Percentiles rank a stretch among this genome's conserved stretches.
Evolutionary conservation across 176 grass and related monocot genomes (phyloP).

Genomic region (Zoysia pacifica): DNA sequence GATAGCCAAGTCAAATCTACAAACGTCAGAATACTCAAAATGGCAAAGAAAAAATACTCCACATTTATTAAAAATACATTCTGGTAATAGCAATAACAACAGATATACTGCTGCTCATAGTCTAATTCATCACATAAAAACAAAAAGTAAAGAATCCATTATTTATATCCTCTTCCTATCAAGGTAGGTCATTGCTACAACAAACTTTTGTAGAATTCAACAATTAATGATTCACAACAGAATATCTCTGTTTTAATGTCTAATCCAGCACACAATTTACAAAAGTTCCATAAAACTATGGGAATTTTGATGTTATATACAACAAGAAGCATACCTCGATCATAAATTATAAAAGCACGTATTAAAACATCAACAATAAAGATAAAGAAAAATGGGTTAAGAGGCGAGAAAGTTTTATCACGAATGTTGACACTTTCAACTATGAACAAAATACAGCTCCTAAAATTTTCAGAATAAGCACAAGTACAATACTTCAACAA

Average conservation of each 20-base stretch:
- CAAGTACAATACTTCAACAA: too few relatives aligned
- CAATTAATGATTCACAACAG: background rate
- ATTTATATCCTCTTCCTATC: background rate
- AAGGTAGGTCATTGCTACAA: background rate
- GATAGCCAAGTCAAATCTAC: too few relatives aligned
- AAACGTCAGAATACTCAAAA: too few relatives aligned
- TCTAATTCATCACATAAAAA: background rate
- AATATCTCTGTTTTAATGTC: background rate
- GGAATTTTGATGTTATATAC: background rate
- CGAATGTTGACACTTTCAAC: too few relatives aligned
- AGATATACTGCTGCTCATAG: too few relatives aligned
- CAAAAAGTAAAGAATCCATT: background rate
- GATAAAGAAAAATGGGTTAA: too few relatives aligned
- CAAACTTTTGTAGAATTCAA: background rate
- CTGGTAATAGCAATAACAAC: background rate
- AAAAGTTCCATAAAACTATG: background rate
- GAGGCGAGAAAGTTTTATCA: too few relatives aligned
- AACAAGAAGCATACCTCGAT: background rate
- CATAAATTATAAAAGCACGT: background rate
- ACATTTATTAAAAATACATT: background rate
- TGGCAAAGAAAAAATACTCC: too few relatives aligned
- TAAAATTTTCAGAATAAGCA: too few relatives aligned
- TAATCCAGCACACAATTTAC: background rate
- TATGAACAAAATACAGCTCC: too few relatives aligned
- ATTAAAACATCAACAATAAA: too few relatives aligned